Percentiles rank a stretch among this genome's conserved stretches.
These are phyloP conservation scores for Balamuthia mandrillaris DNA, from an alignment of 208 protist species.

Conservation along the genomic window DNA sequence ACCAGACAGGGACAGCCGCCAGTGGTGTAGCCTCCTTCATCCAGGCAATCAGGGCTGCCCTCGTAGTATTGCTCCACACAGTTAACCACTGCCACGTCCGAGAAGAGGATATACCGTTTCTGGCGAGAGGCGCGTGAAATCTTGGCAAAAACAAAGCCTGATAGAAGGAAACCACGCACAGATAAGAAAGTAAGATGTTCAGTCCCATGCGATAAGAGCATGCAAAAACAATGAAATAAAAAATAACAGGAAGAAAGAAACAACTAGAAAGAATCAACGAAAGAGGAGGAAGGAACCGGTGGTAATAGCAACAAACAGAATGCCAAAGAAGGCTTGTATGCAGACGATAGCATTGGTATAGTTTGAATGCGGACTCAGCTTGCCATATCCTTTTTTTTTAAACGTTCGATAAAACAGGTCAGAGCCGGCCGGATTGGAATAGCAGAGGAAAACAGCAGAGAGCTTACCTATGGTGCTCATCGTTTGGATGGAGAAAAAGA, in stretches of 20 bases:
- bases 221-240: no score
- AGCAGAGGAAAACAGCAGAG: neutral
- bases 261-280: neutral
- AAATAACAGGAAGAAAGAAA: no score
- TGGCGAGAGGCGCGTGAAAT: constrained; percentile 17
- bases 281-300: neutral
- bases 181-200: neutral
- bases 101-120: constrained; percentile 32
- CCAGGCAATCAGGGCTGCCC: neutral
- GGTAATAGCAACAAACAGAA: constrained; percentile 20
- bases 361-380: neutral
- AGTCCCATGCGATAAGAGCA: no score
- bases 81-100: constrained; percentile 16
- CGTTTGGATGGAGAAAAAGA: constrained; percentile 38
- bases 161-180: neutral
- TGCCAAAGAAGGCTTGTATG: constrained; percentile 32
- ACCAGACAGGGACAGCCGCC: constrained; percentile 22
- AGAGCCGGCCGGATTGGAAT: no score
- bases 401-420: neutral
- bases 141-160: constrained; percentile 37
- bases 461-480: constrained; percentile 28
- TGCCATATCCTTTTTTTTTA: neutral
- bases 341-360: constrained; percentile 32
- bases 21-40: neutral
- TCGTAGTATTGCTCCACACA: neutral